Evolutionary conservation across 23 red algal species (phyloP), one percentile per base, ranked within the genome.

Genomic region (Gracilaria vermiculophylla): DNA sequence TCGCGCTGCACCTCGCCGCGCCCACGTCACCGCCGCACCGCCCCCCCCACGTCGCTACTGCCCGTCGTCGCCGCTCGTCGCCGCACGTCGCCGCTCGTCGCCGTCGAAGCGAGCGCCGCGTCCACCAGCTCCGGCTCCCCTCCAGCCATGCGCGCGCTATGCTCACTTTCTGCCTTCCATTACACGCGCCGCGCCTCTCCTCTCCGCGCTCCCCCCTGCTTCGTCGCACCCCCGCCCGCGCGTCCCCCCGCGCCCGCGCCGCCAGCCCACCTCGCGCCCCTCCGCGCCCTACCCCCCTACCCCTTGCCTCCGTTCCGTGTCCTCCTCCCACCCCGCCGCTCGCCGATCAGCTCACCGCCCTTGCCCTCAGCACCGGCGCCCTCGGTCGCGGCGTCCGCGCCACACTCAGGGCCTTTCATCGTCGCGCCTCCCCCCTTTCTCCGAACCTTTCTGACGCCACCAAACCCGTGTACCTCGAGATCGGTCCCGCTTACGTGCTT

Each of bases 401-500:
- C 35, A 74, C 62, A 47, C 66, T 92, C 7, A 55, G 77, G 50
- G 88, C 88, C 47, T 82, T 92, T 41, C 62, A 81, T 45, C 77
- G 77, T 27, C 76, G 77, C 58, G 88, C 88, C 28, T 34, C 76
- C 23, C 56, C 65, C 19, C 41, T 33, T 20, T 36, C 39, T 12
- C 64, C 52, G 17, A 6, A 37, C 1, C n/a, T 54, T n/a, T 36
- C 48, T 13, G 50, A 42, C 32, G 20, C 58, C 34, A 17, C 57
- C 25, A 23, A 17, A 17, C 67, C 47, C 31, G 37, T 92, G 42
- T 92, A 92, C 65, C 48, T 92, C 37, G 88, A 92, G 62, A 92
- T 82, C n/a, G 88, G 88, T 25, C 88, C 88, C 61, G 88, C 88
- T 11, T 92, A 92, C 65, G 78, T 82, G 37, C 76, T 92, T 21